phyloP scores from a whole-genome alignment of 768 basidiomycete genomes.

The Leccinum variicolor region DNA sequence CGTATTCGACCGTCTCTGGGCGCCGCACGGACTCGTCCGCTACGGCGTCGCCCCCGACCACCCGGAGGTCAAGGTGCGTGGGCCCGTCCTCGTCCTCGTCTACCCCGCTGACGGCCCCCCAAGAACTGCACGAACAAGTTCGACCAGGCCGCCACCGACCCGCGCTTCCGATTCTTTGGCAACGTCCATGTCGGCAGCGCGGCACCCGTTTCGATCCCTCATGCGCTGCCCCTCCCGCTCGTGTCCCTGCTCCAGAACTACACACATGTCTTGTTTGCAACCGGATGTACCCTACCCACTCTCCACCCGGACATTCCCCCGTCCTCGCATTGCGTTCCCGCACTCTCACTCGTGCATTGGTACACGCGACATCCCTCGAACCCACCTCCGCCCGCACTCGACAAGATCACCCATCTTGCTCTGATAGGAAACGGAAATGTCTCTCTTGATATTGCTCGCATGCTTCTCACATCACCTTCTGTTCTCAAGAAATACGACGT shows the following conservation, averaged over 20 bases:
- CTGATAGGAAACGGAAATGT: conserved; percentile 96
- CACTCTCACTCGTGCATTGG: conserved; percentile 89
- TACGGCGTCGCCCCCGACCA: conserved; percentile 99
- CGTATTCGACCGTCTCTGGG: conserved; percentile 89
- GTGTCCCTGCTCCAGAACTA: conserved; percentile 65
- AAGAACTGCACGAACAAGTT: conserved; percentile 98
- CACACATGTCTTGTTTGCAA: conserved; percentile 82
- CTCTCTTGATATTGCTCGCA: conserved; percentile 86
- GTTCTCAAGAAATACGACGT: conserved; percentile 72
- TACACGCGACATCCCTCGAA: conserved; percentile 89
- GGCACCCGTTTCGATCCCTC: conserved; percentile 40
- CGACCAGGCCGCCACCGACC: conserved; percentile 73
- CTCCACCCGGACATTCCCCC: conserved; percentile 52
- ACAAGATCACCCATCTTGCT: conserved; percentile 66
- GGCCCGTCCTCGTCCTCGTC: neutral
- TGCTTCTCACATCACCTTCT: conserved; percentile 71
- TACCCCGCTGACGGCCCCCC: conserved; percentile 6
- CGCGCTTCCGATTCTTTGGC: conserved; percentile 86
- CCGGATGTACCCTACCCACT: conserved; percentile 73
- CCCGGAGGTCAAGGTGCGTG: conserved; percentile 86
- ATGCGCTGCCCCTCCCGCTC: conserved; percentile 58
- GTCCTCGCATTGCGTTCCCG: conserved; percentile 56
- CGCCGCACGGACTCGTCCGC: conserved; percentile 91
- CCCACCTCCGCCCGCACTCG: conserved; percentile 58
- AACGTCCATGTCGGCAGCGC: conserved; percentile 65